Conservation (phyloP, 371 early-diverging fungal species). For the Rhizopus microsporus region DNA sequence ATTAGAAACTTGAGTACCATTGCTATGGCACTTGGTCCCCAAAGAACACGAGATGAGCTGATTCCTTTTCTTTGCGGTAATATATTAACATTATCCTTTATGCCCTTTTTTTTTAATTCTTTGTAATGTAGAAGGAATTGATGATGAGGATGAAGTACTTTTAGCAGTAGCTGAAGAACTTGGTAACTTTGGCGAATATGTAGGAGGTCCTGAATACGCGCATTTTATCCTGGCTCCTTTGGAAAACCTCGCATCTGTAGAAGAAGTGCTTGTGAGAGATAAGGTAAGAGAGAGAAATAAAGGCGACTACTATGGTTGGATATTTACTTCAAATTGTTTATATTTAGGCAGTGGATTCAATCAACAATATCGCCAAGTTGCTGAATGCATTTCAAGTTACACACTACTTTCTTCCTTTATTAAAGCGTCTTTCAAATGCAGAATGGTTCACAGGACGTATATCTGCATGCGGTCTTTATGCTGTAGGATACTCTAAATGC, state of each 20-base stretch:
- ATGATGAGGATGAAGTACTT: slow-evolving; percentile 98
- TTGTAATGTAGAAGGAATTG: slow-evolving; percentile 81
- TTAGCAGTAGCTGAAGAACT: slow-evolving; percentile 93
- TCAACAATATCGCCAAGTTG: slow-evolving; percentile 75
- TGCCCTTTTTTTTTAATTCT: not conserved
- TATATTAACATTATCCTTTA: slow-evolving; percentile 5
- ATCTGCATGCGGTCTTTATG: slow-evolving; percentile 91
- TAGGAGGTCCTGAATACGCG: slow-evolving; percentile 87
- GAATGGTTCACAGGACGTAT: slow-evolving; percentile 98
- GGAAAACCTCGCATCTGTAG: slow-evolving; percentile 95
- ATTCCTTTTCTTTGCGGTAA: slow-evolving; percentile 96
- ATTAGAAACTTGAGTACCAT: slow-evolving; percentile 92
- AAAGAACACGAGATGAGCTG: slow-evolving; percentile 94
- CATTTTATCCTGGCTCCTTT: slow-evolving; percentile 88
- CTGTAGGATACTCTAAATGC: slow-evolving; percentile 75
- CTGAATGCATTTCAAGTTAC: slow-evolving; percentile 82
- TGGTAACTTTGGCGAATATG: slow-evolving; percentile 87
- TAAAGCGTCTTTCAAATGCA: slow-evolving; percentile 89
- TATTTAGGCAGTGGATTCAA: slow-evolving; percentile 88
- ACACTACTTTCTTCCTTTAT: slow-evolving; percentile 84
- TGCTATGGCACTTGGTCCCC: slow-evolving; percentile 94
- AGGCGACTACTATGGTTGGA: not conserved
- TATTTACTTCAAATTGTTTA: not conserved
- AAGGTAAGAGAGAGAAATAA: slow-evolving; percentile 61
- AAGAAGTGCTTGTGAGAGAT: slow-evolving; percentile 95